Evolutionary conservation across 2,329 filamentous ascomycete species (phyloP), one percentile per base, ranked within the genome.

Genomic region (Monosporascus sp.): DNA sequence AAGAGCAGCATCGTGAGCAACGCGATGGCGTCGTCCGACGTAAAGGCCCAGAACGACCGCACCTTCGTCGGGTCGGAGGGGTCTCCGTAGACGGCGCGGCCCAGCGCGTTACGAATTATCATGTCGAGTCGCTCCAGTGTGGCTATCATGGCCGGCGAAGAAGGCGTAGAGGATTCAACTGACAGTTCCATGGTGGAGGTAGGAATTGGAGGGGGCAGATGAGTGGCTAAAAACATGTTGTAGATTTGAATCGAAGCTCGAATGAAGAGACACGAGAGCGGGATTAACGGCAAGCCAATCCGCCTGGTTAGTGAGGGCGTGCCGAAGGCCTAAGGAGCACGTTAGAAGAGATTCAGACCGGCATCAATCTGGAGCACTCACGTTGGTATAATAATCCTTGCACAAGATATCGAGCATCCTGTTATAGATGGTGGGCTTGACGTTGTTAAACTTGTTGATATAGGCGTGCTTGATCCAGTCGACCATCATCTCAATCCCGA

Each of bases 381-480:
- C 87, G 67, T 97, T 93, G 1, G 91, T 93, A 68, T 99, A 99
- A 72, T 99, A 99, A 69, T 99, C 94, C 70, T 97, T 97, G 60
- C 91, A 92, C 7, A 99, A 75, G 5, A 99, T 89, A 66, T 99
- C 95, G 17, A 97, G 80, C 67, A 94, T 96, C 24, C 91, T 85
- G 50, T 85, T 82, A 69, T 99, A 99, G 52, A 99, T 88, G 7
- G 82, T 84, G 3, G 94, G 94, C 59, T 94, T 93, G 61, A 92
- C 91, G 63, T 96, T 96, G 77, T 99, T 99, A 76, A 99, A 99
- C 68, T 99, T 99, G 68, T 87, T 92, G 68, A 99, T 95, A 68
- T 97, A 99, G 22, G 91, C 91, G 67, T 99, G 95, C 70, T 99
- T 99, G 69, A 97, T 82, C 82, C 89, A 92, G 71, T 99, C 94